phyloP scores from a whole-genome alignment of 2,329 filamentous ascomycete species.

The Alternaria postmessia region DNA sequence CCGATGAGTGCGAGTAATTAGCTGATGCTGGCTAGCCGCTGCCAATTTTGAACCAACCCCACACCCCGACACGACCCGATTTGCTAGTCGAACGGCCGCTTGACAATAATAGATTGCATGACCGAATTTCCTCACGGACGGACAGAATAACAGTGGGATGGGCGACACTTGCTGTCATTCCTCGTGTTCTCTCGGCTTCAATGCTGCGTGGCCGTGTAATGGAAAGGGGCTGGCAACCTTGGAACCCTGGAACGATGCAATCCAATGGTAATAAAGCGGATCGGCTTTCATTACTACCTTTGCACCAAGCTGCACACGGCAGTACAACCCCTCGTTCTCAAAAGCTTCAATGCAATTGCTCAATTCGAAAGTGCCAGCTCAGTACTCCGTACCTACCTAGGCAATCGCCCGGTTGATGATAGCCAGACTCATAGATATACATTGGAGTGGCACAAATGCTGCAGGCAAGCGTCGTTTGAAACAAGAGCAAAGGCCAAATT shows the following conservation, averaged over 20 bases:
- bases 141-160: slow-evolving; percentile 2
- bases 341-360: neutral
- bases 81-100: neutral
- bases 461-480: neutral
- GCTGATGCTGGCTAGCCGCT: slow-evolving; percentile 3
- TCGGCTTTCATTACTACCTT: neutral
- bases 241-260: neutral
- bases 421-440: neutral
- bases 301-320: neutral
- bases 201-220: neutral
- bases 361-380: neutral
- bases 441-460: neutral
- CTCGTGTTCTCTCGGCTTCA: slow-evolving; percentile 11
- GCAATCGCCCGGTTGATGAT: neutral
- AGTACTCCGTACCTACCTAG: neutral
- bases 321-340: neutral
- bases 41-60: neutral
- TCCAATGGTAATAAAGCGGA: neutral
- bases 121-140: neutral
- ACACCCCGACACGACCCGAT: neutral
- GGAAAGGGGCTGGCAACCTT: neutral
- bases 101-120: slow-evolving; percentile 11
- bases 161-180: slow-evolving; percentile 16
- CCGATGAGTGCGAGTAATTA: neutral
- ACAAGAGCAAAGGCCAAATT: neutral